A percentile compares a stretch with the other conserved stretches of the same genome.
These are phyloP conservation scores for Phytopythium delawarense DNA, from an alignment of 352 stramenopile genomes.

Conservation along the genomic window DNA sequence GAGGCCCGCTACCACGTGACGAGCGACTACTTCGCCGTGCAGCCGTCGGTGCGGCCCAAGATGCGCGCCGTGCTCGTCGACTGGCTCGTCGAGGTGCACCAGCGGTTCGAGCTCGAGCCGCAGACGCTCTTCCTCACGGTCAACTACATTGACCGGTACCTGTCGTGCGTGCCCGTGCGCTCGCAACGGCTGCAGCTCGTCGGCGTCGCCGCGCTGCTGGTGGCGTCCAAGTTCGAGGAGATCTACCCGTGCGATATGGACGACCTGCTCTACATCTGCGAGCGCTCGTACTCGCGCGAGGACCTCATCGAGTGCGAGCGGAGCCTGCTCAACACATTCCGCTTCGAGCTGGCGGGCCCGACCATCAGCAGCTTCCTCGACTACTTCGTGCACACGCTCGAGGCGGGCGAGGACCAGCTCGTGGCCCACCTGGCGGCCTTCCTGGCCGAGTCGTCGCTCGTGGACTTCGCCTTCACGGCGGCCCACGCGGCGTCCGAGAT, in stretches of 20 bases:
- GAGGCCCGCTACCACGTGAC: slow-evolving; percentile 45
- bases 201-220: slow-evolving; percentile 93
- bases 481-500: slow-evolving; percentile 47
- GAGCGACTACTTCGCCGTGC: slow-evolving; percentile 44
- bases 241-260: slow-evolving; percentile 97
- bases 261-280: slow-evolving; percentile 98
- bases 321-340: slow-evolving; percentile 93
- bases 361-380: slow-evolving; percentile 95
- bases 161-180: slow-evolving; percentile 86
- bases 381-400: slow-evolving; percentile 90
- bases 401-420: slow-evolving; percentile 23
- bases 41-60: slow-evolving; percentile 43
- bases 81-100: slow-evolving; percentile 94
- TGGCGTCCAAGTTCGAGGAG: slow-evolving; percentile 99
- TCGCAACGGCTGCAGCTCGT: slow-evolving; percentile 97
- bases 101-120: slow-evolving; percentile 96
- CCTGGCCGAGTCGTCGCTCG: slow-evolving; percentile 52
- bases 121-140: slow-evolving; percentile 98
- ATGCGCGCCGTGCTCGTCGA: slow-evolving; percentile 76
- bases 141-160: slow-evolving; percentile 98
- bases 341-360: slow-evolving; percentile 96
- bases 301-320: slow-evolving; percentile 88
- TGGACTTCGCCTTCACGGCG: slow-evolving; percentile 47
- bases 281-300: slow-evolving; percentile 92
- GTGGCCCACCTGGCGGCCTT: slow-evolving; percentile 45